A percentile compares a stretch with the other conserved stretches of the same genome.
These are phyloP conservation scores for Solanum bulbocastanum DNA, from an alignment of 257 asterid genomes.

Conservation along the genomic window DNA sequence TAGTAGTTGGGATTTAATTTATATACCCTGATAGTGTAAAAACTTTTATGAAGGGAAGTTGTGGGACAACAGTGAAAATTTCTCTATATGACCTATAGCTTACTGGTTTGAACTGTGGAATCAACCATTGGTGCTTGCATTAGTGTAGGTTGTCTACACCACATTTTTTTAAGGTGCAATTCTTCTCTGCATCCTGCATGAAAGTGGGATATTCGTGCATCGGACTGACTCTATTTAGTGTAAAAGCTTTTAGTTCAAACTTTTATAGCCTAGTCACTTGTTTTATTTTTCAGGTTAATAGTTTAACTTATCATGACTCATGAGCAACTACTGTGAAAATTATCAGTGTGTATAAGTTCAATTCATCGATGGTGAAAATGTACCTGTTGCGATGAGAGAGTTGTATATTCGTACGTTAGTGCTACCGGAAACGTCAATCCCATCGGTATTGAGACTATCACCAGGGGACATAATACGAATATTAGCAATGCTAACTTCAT, in stretches of 20 bases:
- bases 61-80: background rate
- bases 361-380: background rate
- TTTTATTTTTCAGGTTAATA: background rate
- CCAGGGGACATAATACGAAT: constrained; percentile 42
- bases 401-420: constrained; percentile 26
- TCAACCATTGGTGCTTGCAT: background rate
- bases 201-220: background rate
- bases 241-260: background rate
- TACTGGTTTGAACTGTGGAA: background rate
- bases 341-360: background rate
- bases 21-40: background rate
- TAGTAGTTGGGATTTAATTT: background rate
- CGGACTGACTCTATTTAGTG: background rate
- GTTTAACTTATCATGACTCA: background rate
- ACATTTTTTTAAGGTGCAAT: background rate
- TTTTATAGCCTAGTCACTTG: background rate
- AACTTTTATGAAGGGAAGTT: background rate
- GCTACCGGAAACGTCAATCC: constrained; percentile 34
- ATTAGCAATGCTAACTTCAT: constrained; percentile 27
- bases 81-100: background rate
- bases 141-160: background rate
- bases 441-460: constrained; percentile 65
- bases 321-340: background rate
- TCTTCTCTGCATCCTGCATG: background rate
- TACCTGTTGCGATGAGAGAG: constrained; percentile 49